Percentiles rank a stretch among this genome's conserved stretches.
phyloP scores from a whole-genome alignment of 305 asterid species.

The Solanum hybrid region DNA sequence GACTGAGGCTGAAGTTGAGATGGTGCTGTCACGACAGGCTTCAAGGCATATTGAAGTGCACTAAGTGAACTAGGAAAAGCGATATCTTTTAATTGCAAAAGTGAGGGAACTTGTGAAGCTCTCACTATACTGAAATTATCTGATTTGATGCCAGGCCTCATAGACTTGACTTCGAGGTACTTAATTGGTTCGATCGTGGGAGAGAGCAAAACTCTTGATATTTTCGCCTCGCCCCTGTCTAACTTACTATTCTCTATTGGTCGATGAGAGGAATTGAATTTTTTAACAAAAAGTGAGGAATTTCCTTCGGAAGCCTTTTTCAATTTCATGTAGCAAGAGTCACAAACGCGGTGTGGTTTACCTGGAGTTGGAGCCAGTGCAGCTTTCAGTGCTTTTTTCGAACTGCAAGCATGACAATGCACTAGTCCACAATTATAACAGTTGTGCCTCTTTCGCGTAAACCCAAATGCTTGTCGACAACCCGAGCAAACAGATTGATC shows the following conservation, averaged over 20 bases:
- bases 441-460: conserved; percentile 79
- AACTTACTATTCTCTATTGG: conserved; percentile 33
- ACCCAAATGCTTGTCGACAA: conserved; percentile 82
- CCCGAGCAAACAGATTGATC: conserved; percentile 84
- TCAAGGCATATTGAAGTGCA: conserved; percentile 70
- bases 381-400: conserved; percentile 75
- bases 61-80: conserved; percentile 89
- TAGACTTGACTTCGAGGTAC: conserved; percentile 68
- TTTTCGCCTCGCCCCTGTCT: conserved; percentile 34
- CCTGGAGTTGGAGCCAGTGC: conserved; percentile 91
- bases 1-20: conserved; percentile 22
- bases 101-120: conserved; percentile 87
- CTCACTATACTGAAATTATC: conserved; percentile 53
- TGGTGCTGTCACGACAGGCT: conserved; percentile 40
- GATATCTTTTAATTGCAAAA: conserved; percentile 66
- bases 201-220: conserved; percentile 53
- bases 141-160: conserved; percentile 27
- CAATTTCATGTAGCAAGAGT: conserved; percentile 56
- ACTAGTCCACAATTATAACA: conserved; percentile 88
- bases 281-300: conserved; percentile 24
- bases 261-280: conserved; percentile 32
- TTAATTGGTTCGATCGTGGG: conserved; percentile 63
- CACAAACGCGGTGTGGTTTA: conserved; percentile 92
- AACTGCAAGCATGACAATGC: conserved; percentile 86
- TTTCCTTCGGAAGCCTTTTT: conserved; percentile 56